Base-by-base conservation (phyloP, 208 protist genomes). In the Trypanosoma scelopori region DNA sequence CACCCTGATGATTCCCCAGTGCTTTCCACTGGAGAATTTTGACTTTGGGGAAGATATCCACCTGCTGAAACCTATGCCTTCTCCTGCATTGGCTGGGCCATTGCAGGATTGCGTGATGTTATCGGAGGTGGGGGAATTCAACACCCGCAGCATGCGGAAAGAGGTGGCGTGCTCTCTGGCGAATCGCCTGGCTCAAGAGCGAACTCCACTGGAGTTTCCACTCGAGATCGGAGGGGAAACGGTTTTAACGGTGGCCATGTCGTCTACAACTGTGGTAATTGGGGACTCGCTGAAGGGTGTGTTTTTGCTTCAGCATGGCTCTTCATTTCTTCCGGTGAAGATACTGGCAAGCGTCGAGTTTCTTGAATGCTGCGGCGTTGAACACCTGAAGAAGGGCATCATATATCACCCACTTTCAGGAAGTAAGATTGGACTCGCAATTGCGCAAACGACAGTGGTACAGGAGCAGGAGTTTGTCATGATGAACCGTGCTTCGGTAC, bases 281-380 rank as follows among this genome's bases (percentile, higher is more conserved):
- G 78, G 82, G 37, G 65, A 61, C 43, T 72, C 75, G 20, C 49
- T 89, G 42, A 62, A 69, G 25, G 82, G 78, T 45, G 50, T 58
- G 18, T 73, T 89, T 52, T 50, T 67, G 0, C 50, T 58, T 28
- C 32, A 43, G 13, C 16, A 28, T 9, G 53, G 42, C 18, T 5
- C 18, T 11, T 43, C 9, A 23, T 62, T 43, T n/a, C 39, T 53
- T 9, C 25, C 49, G 20, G 70, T 81, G 43, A 74, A 69, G 50
- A 52, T 69, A 35, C 15, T 50, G 11, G 72, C 56, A 20, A 42
- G n/a, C 5, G 41, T 82, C 23, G 68, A 78, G 49, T 49, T 79
- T 32, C 53, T 82, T 43, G 77, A 79, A 52, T 79, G 77, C 63
- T 66, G 51, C 27, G 18, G 32, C 22, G 7, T 47, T 13, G 69